phyloP scores from a whole-genome alignment of 345 rosid genomes.

The Citrus trifoliata region DNA sequence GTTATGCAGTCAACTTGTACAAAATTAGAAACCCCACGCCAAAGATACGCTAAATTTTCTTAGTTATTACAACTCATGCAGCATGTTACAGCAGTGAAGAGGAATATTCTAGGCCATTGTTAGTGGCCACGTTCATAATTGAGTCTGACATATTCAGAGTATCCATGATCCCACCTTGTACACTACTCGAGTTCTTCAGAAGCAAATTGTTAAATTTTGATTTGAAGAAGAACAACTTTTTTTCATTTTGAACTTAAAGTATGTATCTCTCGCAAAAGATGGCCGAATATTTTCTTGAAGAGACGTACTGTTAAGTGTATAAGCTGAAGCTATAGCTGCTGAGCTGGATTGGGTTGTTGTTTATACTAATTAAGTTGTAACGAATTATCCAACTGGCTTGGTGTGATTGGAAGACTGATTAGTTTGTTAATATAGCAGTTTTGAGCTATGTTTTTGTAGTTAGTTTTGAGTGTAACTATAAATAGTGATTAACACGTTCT shows the following conservation, averaged over 20 bases:
- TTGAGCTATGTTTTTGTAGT: too few species aligned
- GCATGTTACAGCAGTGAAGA: neutral
- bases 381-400: too few species aligned
- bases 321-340: too few species aligned
- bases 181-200: neutral
- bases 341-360: too few species aligned
- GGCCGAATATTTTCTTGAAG: neutral
- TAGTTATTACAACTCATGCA: neutral
- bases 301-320: neutral
- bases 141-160: slow-evolving; percentile 5
- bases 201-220: neutral
- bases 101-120: slow-evolving; percentile 18
- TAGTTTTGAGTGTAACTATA: too few species aligned
- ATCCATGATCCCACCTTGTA: slow-evolving; percentile 2
- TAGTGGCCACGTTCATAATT: slow-evolving; percentile 19
- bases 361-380: too few species aligned
- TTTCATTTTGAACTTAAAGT: too few species aligned
- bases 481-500: too few species aligned
- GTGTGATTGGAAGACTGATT: too few species aligned
- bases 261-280: neutral
- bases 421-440: too few species aligned
- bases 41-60: neutral
- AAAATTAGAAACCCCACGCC: neutral
- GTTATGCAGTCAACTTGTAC: slow-evolving; percentile 16
- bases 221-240: neutral